Evolutionary conservation across 1,284 basidiomycete genomes (phyloP).

Genomic region (Rhodotorula sp.): DNA sequence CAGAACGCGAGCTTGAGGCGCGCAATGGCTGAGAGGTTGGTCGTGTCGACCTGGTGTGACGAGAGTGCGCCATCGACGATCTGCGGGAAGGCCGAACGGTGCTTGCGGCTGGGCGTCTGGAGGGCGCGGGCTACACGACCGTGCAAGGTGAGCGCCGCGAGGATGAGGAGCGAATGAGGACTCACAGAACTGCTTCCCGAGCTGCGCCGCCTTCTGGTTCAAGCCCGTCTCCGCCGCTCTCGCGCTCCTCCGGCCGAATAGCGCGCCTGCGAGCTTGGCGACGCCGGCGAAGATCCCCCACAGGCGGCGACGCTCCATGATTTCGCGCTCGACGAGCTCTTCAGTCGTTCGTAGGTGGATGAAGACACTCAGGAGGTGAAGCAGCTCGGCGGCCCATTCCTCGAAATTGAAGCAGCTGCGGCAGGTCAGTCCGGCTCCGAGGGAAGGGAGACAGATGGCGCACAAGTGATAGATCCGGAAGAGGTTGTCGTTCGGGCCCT

Average conservation of each 20-base stretch:
- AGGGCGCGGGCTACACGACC: conserved; percentile 9
- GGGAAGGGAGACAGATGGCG: conserved; percentile 57
- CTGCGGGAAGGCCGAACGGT: conserved; percentile 31
- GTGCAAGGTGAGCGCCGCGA: not conserved
- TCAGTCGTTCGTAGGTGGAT: conserved; percentile 42
- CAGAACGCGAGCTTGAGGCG: conserved; percentile 66
- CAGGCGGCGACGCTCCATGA: not conserved
- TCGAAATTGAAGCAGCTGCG: conserved; percentile 78
- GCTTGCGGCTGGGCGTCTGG: conserved; percentile 14
- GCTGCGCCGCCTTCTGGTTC: conserved; percentile 9
- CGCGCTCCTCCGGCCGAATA: not conserved
- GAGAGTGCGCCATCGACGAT: conserved; percentile 38
- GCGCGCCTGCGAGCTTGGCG: not conserved
- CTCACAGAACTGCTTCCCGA: conserved; percentile 12
- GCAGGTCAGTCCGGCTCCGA: not conserved
- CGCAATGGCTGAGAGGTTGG: not conserved
- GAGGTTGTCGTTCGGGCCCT: conserved; percentile 58
- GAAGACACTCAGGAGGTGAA: conserved; percentile 72
- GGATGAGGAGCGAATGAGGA: too few species aligned
- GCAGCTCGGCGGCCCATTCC: conserved; percentile 81
- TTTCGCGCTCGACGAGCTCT: conserved; percentile 18
- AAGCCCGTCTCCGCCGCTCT: not conserved
- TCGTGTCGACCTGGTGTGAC: conserved; percentile 19
- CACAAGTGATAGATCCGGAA: conserved; percentile 73
- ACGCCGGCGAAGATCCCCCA: conserved; percentile 24